Evolutionary conservation across 2,329 filamentous ascomycete species (phyloP), one percentile per base, ranked within the genome.

Genomic region (Xylariaceae sp.): DNA sequence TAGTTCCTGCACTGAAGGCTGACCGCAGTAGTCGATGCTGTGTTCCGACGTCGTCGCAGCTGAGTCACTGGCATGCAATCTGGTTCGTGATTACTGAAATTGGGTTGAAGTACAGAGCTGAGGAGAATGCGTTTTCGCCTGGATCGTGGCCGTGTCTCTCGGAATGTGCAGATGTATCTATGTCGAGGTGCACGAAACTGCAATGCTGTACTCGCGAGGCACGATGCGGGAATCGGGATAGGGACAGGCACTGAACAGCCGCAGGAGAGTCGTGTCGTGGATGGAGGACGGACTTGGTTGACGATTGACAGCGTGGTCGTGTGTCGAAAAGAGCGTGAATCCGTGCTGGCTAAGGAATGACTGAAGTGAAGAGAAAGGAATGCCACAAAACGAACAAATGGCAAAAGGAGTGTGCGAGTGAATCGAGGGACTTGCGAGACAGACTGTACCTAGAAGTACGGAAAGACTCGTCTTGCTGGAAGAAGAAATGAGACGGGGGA

Each of bases 1-100:
- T 60, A 54, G 58, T 65, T 63, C 58, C 57, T 61, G 62, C 58
- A 58, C 44, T 46, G 53, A 55, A 59, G 62, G 60, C 59, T 58
- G 48, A 53, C 48, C 42, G 54, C 62, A 63, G 56, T 27, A 27
- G 50, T 32, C 49, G 53, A 62, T 61, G 62, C 52, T 45, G 55
- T 52, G 57, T 52, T 51, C 60, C 59, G 61, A 60, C 47, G 54
- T 44, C 38, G 61, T 59, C 51, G 42, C 27, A 48, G 36, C 44
- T 54, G 32, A 27, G 39, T 40, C 33, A 44, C 41, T 31, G 9
- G 27, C 35, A 19, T 45, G 19, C 38, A 33, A 30, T 41, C 11
- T n/a, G 31, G 45, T 44, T 38, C 11, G 44, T 10, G 45, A 39
- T 15, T 39, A 38, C 18, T 40, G 46, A 48, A 51, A 45, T 46